These are phyloP conservation scores for Themeda triandra DNA, from an alignment of 176 grass and related monocot species.

Conservation along the genomic window DNA sequence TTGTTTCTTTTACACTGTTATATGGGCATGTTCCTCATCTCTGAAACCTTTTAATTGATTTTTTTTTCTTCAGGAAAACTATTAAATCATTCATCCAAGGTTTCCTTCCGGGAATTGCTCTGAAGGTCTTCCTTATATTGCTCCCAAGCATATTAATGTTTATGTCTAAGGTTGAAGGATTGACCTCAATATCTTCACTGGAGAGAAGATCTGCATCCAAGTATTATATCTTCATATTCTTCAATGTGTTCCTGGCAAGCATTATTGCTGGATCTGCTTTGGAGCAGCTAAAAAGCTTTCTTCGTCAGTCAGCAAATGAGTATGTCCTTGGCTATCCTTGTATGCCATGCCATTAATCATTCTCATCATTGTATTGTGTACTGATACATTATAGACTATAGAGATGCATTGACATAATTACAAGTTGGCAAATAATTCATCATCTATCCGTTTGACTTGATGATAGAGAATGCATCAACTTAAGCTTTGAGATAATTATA, in stretches of 20 bases:
- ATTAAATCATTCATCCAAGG: slow-evolving; percentile 99
- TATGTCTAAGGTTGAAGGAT: slow-evolving; percentile 97
- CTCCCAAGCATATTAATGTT: slow-evolving; percentile 97
- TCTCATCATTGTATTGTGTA: slow-evolving; percentile 6
- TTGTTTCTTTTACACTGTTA: slow-evolving; percentile 4
- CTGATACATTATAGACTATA: background rate
- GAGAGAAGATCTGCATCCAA: slow-evolving; percentile 92
- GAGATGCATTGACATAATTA: background rate
- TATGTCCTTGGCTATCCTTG: slow-evolving; percentile 45
- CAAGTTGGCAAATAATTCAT: background rate
- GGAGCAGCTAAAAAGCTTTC: slow-evolving; percentile 68
- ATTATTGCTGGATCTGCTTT: slow-evolving; percentile 83
- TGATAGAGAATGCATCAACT: background rate
- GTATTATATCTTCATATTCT: slow-evolving; percentile 88
- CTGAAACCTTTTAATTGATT: slow-evolving; percentile 17
- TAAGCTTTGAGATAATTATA: background rate
- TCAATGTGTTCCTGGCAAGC: slow-evolving; percentile 88
- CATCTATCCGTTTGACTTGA: background rate
- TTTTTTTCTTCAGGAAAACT: slow-evolving; percentile 24
- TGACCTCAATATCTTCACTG: slow-evolving; percentile 67
- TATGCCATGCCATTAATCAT: background rate
- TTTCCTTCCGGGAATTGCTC: slow-evolving; percentile 92
- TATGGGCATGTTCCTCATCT: slow-evolving; percentile 26
- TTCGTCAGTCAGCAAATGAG: slow-evolving; percentile 87
- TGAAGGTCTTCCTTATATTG: slow-evolving; percentile 97